Evolutionary conservation across 1,284 basidiomycete species (phyloP), one percentile per base, ranked within the genome.

Genomic region (Ganoderma resinaceum): DNA sequence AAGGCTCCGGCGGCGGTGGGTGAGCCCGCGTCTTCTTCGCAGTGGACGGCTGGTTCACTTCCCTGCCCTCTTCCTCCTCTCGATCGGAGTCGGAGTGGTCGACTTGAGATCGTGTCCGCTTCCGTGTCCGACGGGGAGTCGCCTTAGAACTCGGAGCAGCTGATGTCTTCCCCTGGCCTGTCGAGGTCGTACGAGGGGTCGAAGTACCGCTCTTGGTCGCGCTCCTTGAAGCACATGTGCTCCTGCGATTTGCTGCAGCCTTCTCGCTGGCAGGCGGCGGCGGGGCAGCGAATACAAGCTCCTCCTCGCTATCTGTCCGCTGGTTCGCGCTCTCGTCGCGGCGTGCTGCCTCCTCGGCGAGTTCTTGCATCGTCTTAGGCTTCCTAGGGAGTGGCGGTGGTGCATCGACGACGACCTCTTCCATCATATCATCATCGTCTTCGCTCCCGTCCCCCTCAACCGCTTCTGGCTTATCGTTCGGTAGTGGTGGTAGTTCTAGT

Each of bases 341-440:
- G 40, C 63, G 73, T 18, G 78, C 79, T 29, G 78, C 74, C 57
- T 73, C 85, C 71, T 89, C 87, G 16, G 90, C 91, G 46, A 93
- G 82, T 73, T 92, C 86, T 33, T 83, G 83, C 89, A 94, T 90
- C 20, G 88, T 87, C 78, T 86, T 89, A 20, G 88, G 89, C 11
- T 77, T 76, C 37, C 76, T 75, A 37, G 66, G 73, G 55, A 57
- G 53, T 35, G 38, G 63, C 38, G 66, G 68, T 23, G 66, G 68
- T 31, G 37, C 55, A 64, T 65, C 70, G 53, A 70, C 70, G 40
- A 74, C 74, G 61, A 79, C 78, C 70, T 82, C 82, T 71, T 76
- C 77, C 64, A 78, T 79, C 63, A 58, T 52, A 35, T 76, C 78
- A 46, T 82, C 81, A 33, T 76, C 77, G 63, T 74, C 68, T 16